Percentiles rank a stretch among this genome's conserved stretches.
Evolutionary conservation across 2,329 filamentous ascomycete species (phyloP).

Genomic region (Phyllosticta capitalensis): DNA sequence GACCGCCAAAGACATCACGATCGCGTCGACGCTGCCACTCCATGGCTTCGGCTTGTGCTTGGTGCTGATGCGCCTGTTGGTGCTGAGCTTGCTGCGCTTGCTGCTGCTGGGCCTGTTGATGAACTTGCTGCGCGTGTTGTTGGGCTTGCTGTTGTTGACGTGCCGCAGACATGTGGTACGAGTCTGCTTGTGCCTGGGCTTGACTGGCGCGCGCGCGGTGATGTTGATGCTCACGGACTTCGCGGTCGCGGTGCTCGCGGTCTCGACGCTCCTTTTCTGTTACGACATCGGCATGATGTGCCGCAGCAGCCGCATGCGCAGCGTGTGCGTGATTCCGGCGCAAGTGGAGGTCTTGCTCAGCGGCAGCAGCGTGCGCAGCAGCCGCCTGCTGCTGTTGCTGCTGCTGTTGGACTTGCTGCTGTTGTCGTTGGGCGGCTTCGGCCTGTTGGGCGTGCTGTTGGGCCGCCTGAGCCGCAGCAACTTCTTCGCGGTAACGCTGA

Average conservation of each 20-base stretch:
- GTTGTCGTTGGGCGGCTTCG: neutral
- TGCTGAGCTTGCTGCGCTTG: neutral
- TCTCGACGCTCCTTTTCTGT: neutral
- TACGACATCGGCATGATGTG: neutral
- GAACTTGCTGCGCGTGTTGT: no score
- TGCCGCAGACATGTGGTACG: neutral
- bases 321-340: neutral
- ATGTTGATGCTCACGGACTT: no score
- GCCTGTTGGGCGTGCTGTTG: neutral
- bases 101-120: neutral
- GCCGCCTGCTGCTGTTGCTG: neutral
- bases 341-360: neutral
- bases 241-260: neutral
- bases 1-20: neutral
- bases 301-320: neutral
- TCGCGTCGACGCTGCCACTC: neutral
- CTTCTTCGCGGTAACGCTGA: constrained; percentile 7
- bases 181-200: neutral
- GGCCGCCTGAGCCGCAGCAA: neutral
- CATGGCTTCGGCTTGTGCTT: neutral
- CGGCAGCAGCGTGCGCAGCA: neutral
- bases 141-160: no score
- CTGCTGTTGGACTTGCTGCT: neutral
- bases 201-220: neutral
- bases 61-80: neutral